Evolutionary conservation across 805 yeast genomes (phyloP).

Genomic region (Wilhelminamyces savonicus): DNA sequence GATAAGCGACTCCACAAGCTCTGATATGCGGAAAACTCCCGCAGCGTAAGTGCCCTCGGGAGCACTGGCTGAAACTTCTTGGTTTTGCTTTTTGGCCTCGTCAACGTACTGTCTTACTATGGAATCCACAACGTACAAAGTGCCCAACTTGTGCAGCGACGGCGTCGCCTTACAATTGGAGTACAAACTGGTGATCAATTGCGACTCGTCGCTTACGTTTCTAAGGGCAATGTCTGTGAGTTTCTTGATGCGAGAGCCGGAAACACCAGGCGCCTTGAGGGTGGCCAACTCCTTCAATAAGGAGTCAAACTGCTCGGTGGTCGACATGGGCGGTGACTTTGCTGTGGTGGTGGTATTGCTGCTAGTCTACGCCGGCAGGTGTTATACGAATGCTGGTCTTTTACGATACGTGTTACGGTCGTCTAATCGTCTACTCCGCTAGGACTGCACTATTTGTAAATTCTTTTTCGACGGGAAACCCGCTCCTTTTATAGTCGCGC

Average conservation of each 20-base stretch:
- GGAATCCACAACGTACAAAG: conserved; percentile 87
- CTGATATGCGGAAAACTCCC: conserved; percentile 61
- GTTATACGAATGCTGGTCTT: too few species aligned
- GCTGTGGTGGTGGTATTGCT: too few species aligned
- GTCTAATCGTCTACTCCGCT: too few species aligned
- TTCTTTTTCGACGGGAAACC: too few species aligned
- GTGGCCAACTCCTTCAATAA: conserved; percentile 45
- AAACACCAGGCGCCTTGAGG: conserved; percentile 83
- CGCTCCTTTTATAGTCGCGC: too few species aligned
- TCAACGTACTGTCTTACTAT: conserved; percentile 81
- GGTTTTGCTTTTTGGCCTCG: conserved; percentile 54
- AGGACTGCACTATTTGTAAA: too few species aligned
- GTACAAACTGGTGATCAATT: conserved; percentile 51
- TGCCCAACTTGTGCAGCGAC: conserved; percentile 80
- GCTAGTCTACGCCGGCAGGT: too few species aligned
- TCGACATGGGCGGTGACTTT: conserved; percentile 37
- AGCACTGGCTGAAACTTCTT: conserved; percentile 42
- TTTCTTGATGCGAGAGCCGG: conserved; percentile 90
- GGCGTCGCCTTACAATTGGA: conserved; percentile 69
- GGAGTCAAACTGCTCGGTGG: conserved; percentile 40
- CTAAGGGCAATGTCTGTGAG: conserved; percentile 72
- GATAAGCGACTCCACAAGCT: conserved; percentile 56
- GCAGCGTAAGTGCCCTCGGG: conserved; percentile 70
- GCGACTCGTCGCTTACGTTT: conserved; percentile 54
- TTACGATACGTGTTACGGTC: too few species aligned